Percentiles rank a stretch among this genome's conserved stretches.
phyloP scores from a whole-genome alignment of 2,329 filamentous ascomycete species.

The Drechslerella dactyloides region DNA sequence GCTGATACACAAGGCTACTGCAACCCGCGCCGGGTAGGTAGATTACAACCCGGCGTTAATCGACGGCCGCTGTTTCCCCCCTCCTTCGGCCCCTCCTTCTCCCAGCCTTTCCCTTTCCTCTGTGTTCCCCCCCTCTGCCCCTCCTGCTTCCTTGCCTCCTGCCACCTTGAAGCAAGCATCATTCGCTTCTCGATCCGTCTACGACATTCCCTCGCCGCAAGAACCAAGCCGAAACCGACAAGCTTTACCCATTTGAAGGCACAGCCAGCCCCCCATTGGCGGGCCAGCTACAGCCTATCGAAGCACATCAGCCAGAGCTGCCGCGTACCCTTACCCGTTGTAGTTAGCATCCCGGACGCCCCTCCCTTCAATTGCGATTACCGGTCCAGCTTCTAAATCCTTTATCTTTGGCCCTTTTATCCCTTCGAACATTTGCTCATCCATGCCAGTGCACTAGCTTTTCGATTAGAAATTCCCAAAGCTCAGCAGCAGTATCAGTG shows the following conservation, averaged over 20 bases:
- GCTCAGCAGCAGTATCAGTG: not conserved
- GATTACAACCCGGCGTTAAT: conserved; percentile 6
- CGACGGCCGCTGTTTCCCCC: conserved; percentile 1
- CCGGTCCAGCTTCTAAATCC: conserved; percentile 19
- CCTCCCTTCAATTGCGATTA: conserved; percentile 3
- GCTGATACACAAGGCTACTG: conserved; percentile 5
- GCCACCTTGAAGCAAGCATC: conserved; percentile 29
- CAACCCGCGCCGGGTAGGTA: conserved; percentile 2
- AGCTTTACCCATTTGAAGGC: not conserved
- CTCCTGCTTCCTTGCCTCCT: not conserved
- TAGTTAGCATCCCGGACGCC: conserved; percentile 28
- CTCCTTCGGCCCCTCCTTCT: not conserved
- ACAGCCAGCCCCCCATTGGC: not conserved
- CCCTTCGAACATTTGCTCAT: conserved; percentile 6
- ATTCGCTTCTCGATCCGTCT: conserved; percentile 29
- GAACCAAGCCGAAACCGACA: conserved; percentile 22
- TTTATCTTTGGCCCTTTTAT: conserved; percentile 19
- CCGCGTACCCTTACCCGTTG: conserved; percentile 37
- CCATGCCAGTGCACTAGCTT: conserved; percentile 1
- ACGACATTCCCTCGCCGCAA: conserved; percentile 32
- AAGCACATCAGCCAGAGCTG: conserved; percentile 2
- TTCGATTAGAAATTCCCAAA: not conserved
- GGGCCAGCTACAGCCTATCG: conserved; percentile 4
- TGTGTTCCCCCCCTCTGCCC: conserved; percentile 5
- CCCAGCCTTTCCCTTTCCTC: conserved; percentile 18